phyloP scores from a whole-genome alignment of 129 eudicot genomes.

The Escallonia rubra region DNA sequence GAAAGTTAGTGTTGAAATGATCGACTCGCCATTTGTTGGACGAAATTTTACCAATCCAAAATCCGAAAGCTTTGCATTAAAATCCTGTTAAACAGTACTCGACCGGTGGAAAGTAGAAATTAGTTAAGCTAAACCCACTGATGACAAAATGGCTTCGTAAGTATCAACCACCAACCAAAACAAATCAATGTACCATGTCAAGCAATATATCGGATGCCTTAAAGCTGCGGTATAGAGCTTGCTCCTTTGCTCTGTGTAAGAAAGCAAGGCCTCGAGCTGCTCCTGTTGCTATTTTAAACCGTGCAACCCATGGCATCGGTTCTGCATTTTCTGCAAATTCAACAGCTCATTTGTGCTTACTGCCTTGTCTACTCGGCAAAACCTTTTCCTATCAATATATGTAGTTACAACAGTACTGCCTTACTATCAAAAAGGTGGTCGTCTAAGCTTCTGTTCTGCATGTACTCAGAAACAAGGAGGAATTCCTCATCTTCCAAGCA shows the following conservation, averaged over 20 bases:
- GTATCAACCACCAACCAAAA: background rate
- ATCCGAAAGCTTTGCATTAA: background rate
- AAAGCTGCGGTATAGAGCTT: background rate
- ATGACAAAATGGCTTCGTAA: background rate
- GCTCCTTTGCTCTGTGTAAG: background rate
- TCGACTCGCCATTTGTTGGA: background rate
- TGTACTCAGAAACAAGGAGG: background rate
- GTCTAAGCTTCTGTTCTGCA: background rate
- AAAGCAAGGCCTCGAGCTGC: background rate
- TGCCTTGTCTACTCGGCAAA: background rate
- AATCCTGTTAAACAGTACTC: background rate
- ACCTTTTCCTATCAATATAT: background rate
- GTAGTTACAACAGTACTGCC: background rate
- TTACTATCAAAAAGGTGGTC: background rate
- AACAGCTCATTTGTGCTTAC: background rate
- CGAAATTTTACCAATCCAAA: background rate
- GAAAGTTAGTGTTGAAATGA: no score
- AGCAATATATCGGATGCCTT: background rate
- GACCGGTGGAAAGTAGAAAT: no score
- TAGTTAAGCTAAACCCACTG: no score
- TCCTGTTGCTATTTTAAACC: background rate
- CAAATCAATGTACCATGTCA: background rate
- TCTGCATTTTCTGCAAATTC: background rate
- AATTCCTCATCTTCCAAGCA: background rate
- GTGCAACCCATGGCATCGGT: background rate